A percentile compares a stretch with the other conserved stretches of the same genome.
phyloP scores from a whole-genome alignment of 176 grass and related monocot genomes.

The Musa beccarii region DNA sequence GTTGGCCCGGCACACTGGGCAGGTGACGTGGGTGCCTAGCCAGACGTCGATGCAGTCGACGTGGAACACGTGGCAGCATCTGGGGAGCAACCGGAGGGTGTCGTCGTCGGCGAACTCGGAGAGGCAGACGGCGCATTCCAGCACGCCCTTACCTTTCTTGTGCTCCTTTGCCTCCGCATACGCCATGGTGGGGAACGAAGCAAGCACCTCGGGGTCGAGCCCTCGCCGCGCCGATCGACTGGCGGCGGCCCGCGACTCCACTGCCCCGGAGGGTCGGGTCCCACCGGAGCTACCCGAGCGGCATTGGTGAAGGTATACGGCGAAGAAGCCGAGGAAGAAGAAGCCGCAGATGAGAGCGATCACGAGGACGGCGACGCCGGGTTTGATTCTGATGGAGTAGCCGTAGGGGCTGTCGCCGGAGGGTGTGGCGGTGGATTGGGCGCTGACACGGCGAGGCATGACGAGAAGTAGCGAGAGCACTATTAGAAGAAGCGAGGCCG shows the following conservation, averaged over 20 bases:
- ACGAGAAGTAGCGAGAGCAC: no score
- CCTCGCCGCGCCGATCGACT: constrained; percentile 11
- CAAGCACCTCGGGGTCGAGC: constrained; percentile 37
- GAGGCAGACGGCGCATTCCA: constrained; percentile 79
- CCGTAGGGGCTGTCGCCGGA: no score
- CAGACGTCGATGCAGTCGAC: constrained; percentile 61
- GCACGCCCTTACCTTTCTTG: constrained; percentile 23
- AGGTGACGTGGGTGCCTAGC: constrained; percentile 58
- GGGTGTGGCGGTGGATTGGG: no score
- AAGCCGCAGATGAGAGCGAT: constrained; percentile 41
- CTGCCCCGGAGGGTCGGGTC: constrained; percentile 20
- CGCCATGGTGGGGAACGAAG: constrained; percentile 54
- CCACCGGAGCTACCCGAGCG: constrained; percentile 16
- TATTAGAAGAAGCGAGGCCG: no score
- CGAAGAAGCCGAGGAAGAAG: constrained; percentile 62
- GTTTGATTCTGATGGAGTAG: constrained; percentile 6
- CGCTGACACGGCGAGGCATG: no score
- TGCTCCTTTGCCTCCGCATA: constrained; percentile 51
- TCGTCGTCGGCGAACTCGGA: constrained; percentile 51
- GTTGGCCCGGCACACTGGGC: constrained; percentile 86
- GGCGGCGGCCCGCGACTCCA: not conserved
- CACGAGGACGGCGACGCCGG: constrained; percentile 38
- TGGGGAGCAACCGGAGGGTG: constrained; percentile 60
- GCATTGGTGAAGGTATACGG: constrained; percentile 49
- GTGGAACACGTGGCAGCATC: constrained; percentile 84